A percentile compares a stretch with the other conserved stretches of the same genome.
Conservation (phyloP, 2,329 filamentous ascomycete species). For the Fusarium nematophilum region DNA sequence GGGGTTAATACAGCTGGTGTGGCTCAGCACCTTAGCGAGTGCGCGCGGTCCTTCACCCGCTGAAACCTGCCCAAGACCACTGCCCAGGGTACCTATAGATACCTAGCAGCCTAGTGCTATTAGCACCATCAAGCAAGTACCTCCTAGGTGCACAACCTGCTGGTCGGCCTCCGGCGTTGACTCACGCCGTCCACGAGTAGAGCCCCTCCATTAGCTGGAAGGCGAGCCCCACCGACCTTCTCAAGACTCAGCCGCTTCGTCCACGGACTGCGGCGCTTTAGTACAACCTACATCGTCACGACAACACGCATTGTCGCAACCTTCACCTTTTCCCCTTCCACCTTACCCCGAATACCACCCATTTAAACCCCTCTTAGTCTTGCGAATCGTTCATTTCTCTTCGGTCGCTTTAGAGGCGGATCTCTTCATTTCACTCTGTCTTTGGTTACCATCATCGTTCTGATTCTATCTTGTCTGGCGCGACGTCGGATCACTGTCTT, state of each 20-base stretch:
- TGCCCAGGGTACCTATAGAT: too few relatives aligned
- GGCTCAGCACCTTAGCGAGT: too few relatives aligned
- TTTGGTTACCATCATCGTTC: constrained; percentile 10
- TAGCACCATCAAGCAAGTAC: neutral
- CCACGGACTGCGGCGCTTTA: constrained; percentile 28
- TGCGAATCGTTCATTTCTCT: constrained; percentile 13
- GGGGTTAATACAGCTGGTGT: constrained; percentile 14
- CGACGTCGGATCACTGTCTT: constrained; percentile 24
- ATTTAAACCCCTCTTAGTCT: constrained; percentile 5
- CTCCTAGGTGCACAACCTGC: constrained; percentile 9
- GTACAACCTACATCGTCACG: constrained; percentile 31
- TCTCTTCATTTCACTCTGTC: constrained; percentile 4
- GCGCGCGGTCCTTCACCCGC: too few relatives aligned
- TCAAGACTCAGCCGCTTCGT: constrained; percentile 17
- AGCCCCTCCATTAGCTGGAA: constrained; percentile 35
- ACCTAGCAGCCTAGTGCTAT: too few relatives aligned
- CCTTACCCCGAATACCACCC: constrained; percentile 9
- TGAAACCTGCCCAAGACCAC: too few relatives aligned
- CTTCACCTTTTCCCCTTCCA: constrained; percentile 14
- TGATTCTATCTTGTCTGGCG: constrained; percentile 13
- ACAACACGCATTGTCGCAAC: constrained; percentile 36
- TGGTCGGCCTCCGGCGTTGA: constrained; percentile 28
- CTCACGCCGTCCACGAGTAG: constrained; percentile 12
- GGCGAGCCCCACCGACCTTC: constrained; percentile 19
- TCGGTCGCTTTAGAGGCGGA: constrained; percentile 14